Base-by-base conservation (phyloP, 2,329 filamentous ascomycete species). In the Penicillium sclerotiorum region DNA sequence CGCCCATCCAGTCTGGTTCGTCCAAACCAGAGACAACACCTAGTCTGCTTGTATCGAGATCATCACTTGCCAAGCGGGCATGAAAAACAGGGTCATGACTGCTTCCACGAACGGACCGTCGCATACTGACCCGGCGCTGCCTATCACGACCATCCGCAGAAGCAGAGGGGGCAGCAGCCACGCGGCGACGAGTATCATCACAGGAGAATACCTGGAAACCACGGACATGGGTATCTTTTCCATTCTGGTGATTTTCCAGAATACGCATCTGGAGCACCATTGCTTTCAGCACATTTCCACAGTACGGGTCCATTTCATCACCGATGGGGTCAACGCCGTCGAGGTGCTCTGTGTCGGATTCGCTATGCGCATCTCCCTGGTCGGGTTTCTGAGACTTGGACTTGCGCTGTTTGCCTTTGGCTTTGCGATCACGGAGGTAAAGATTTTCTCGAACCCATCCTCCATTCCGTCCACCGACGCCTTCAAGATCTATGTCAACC, bases 161-260 rank as follows among this genome's bases (percentile, higher is more conserved):
- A 22, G 66, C 67, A 28, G 66, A 68, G 12, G 67, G 67, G 30
- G 57, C 68, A 55, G 59, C 40, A 43, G 40, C 40, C 3, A 65
- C 56, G 3, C 64, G 62, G 4, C 65, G 63, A 0, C 69, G 65
- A 37, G 59, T 66, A 40, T 76, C 73, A 52, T 79, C 75, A 23
- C 65, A 68, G 12, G 83, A 80, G 64, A 86, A 99, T 8, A 97
- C 87, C 74, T 96, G 95, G 70, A 99, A 82, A 2, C 91, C 93
- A 13, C 94, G 82, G 20, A 99, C 81, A 77, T 99, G 94, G n/a
- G 94, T 99, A 69, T 99, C 94, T 70, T 99, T 99, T 57, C 94
- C 94, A 69, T 99, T 99, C 73, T 99, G 94, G 70, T 99, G 94
- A 66, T 99, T 99, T 74, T 97, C 94, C 44, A 93, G 82, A 41